phyloP scores from a whole-genome alignment of 106 monocot species.

The Xerophyta viscosa region DNA sequence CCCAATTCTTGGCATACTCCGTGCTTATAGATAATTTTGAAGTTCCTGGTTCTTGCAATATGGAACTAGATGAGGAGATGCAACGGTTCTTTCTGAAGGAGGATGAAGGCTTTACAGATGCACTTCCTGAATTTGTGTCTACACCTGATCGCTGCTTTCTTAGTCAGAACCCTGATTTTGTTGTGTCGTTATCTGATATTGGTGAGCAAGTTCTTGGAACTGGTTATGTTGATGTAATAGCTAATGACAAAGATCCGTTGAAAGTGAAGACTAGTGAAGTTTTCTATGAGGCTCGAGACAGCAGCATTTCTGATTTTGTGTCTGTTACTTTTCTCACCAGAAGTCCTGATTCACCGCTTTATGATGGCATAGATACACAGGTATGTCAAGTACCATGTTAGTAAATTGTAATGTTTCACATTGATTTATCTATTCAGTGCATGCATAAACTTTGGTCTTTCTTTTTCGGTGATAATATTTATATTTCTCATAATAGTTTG shows the following conservation, averaged over 20 bases:
- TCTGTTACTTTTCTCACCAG: constrained; percentile 59
- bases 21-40: constrained; percentile 32
- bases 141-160: constrained; percentile 40
- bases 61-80: constrained; percentile 11
- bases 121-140: constrained; percentile 68
- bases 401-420: too few relatives aligned
- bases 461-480: too few relatives aligned
- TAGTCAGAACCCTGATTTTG: constrained; percentile 19
- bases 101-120: constrained; percentile 82
- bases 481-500: background rate
- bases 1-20: constrained; percentile 65
- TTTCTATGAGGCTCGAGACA: constrained; percentile 79
- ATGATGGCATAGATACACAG: constrained; percentile 88
- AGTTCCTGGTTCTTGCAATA: constrained; percentile 1
- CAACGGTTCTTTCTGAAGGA: constrained; percentile 41
- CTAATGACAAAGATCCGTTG: constrained; percentile 20
- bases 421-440: too few relatives aligned
- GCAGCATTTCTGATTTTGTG: constrained; percentile 67
- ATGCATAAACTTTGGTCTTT: too few relatives aligned
- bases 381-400: too few relatives aligned
- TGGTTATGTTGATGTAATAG: constrained; percentile 11
- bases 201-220: constrained; percentile 13
- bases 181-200: constrained; percentile 8
- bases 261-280: constrained; percentile 45
- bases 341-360: constrained; percentile 66